Evolutionary conservation across 2,329 filamentous ascomycete genomes (phyloP).

Genomic region (Neonectria coccinea): DNA sequence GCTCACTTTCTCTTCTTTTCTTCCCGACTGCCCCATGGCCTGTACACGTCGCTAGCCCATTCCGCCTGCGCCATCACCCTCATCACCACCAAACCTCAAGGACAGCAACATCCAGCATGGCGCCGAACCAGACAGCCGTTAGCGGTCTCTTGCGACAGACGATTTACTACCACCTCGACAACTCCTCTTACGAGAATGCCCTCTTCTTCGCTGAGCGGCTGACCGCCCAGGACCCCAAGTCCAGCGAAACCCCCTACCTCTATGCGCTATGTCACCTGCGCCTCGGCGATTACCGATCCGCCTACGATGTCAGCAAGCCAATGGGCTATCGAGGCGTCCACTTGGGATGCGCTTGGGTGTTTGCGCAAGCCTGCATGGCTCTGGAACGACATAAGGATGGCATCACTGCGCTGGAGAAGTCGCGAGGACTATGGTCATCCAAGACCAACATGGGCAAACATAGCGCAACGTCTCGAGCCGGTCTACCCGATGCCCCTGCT

Average conservation of each 20-base stretch:
- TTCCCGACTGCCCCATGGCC: conserved; percentile 44
- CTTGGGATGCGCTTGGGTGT: conserved; percentile 89
- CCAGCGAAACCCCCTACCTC: conserved; percentile 83
- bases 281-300: conserved; percentile 84
- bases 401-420: conserved; percentile 84
- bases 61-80: conserved; percentile 32
- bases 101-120: conserved; percentile 57
- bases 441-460: conserved; percentile 87
- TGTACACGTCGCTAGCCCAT: conserved; percentile 42
- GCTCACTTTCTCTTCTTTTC: conserved; percentile 13
- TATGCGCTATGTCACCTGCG: conserved; percentile 87
- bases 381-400: conserved; percentile 85
- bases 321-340: conserved; percentile 78
- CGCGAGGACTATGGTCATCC: conserved; percentile 78
- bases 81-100: conserved; percentile 27
- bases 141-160: conserved; percentile 68
- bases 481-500: conserved; percentile 84
- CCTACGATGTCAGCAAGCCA: conserved; percentile 83
- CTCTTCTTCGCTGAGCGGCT: conserved; percentile 93
- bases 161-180: conserved; percentile 83
- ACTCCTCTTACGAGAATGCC: conserved; percentile 88
- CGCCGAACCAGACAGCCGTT: conserved; percentile 63
- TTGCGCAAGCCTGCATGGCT: conserved; percentile 87
- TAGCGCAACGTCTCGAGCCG: conserved; percentile 78
- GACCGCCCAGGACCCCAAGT: conserved; percentile 83